Evolutionary conservation across 140 eudicot genomes (phyloP), one percentile per base, ranked within the genome.

Genomic region (Senecio squalidus): DNA sequence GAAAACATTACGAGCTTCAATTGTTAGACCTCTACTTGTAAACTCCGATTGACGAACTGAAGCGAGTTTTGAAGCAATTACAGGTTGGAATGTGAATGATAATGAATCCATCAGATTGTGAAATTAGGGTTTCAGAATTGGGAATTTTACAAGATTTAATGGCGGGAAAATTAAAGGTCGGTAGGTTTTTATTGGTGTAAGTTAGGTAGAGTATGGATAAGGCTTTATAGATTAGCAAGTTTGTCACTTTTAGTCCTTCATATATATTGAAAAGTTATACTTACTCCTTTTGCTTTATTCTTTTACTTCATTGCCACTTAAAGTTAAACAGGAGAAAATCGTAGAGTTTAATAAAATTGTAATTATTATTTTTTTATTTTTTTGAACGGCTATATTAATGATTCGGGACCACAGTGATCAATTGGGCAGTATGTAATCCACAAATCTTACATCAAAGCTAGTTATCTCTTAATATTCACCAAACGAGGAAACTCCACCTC

Each of bases 71-170:
- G 67, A 51, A 53, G 38, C 9, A 8, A 66, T 40, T 15, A 45
- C 22, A 6, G 71, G 8, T 30, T 76, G 71, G 43, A 48, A 56
- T 17, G 25, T 28, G 60, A 80, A 64, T 6, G 59, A 60, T 28
- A 69, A 5, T 7, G 77, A 80, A 24, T 16, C 64, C 86, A 80
- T 80, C 26, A 6, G 39, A 1, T 9, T 47, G 9, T 14, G 20
- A 54, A 49, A 50, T 53, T 68, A 49, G 66, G 62, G 58, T 52
- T 78, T 56, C 14, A 41, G 28, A 11, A 9, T 18, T 52, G n/a
- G 40, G 47, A 31, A 60, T n/a, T 76, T 55, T 17, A 51, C 54
- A 52, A 27, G 50, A 55, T 40, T 1, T 66, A 36, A 11, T 36
- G 16, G 43, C 43, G 43, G 43, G 43, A 36, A 36, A 36, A 36